Conservation (phyloP, 2,329 filamentous ascomycete species). For the Arthrinium phaeospermum region DNA sequence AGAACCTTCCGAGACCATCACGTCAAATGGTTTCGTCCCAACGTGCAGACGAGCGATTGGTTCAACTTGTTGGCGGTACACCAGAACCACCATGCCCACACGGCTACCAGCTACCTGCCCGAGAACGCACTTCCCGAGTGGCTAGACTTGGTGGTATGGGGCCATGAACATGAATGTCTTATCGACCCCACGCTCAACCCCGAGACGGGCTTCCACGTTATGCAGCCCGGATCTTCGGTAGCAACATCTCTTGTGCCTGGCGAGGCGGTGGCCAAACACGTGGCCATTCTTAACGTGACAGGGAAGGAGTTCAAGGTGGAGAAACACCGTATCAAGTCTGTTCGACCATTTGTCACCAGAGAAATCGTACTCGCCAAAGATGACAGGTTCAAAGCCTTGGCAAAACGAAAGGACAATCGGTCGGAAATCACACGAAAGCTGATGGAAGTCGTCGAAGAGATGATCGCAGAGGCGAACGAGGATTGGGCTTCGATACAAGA, state of each 20-base stretch:
- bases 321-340: constrained; percentile 82
- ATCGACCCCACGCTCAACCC: constrained; percentile 85
- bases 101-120: constrained; percentile 89
- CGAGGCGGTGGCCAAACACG: constrained; percentile 89
- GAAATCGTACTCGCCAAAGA: constrained; percentile 82
- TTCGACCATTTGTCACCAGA: constrained; percentile 86
- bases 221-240: constrained; percentile 96
- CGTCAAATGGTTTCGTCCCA: constrained; percentile 90
- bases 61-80: constrained; percentile 96
- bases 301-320: constrained; percentile 82
- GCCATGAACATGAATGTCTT: constrained; percentile 94
- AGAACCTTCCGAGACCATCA: constrained; percentile 91
- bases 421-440: constrained; percentile 79
- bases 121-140: constrained; percentile 93
- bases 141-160: constrained; percentile 92
- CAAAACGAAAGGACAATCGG: constrained; percentile 82
- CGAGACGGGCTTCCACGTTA: constrained; percentile 91
- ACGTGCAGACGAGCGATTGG: constrained; percentile 83
- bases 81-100: constrained; percentile 94
- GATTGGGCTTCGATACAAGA: constrained; percentile 84
- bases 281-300: constrained; percentile 83
- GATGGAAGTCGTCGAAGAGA: constrained; percentile 78
- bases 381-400: constrained; percentile 76
- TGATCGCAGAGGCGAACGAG: constrained; percentile 83
- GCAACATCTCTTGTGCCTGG: constrained; percentile 90